These are phyloP conservation scores for Dillenia suffruticosa DNA, from an alignment of 164 flowering plant genomes.

Conservation along the genomic window DNA sequence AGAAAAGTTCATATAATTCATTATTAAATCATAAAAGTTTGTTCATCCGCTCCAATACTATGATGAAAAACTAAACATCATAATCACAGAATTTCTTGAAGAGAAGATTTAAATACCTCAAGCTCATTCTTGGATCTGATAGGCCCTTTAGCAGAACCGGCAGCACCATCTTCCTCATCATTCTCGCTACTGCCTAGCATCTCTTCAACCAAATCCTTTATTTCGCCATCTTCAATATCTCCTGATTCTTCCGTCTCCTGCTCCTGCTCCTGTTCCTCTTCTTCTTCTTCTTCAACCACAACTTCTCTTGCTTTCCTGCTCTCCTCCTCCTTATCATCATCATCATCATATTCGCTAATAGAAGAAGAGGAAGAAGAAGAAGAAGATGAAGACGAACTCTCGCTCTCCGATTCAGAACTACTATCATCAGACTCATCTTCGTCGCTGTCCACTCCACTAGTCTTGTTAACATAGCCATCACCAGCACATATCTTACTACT, in stretches of 20 bases:
- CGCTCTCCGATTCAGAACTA: constrained; percentile 20
- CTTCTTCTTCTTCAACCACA: constrained; percentile 31
- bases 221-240: constrained; percentile 24
- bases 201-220: constrained; percentile 10
- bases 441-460: constrained; percentile 1
- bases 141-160: constrained; percentile 31
- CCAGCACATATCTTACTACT: too few relatives aligned
- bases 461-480: background rate
- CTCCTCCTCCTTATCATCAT: constrained; percentile 4
- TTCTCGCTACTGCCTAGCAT: constrained; percentile 27
- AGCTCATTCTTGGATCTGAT: constrained; percentile 75
- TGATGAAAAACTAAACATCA: too few relatives aligned
- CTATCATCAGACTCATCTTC: constrained; percentile 14
- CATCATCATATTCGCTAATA: constrained; percentile 26
- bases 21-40: too few relatives aligned
- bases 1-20: too few relatives aligned
- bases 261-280: constrained; percentile 77
- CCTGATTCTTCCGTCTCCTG: constrained; percentile 23
- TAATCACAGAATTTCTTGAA: too few relatives aligned
- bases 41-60: too few relatives aligned
- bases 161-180: constrained; percentile 25
- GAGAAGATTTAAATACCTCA: constrained; percentile 33
- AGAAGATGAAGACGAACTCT: constrained; percentile 22
- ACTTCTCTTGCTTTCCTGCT: constrained; percentile 6
- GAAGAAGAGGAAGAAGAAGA: constrained; percentile 29